Base-by-base conservation (phyloP, 805 yeast genomes). In the Monosporozyma servazzii region DNA sequence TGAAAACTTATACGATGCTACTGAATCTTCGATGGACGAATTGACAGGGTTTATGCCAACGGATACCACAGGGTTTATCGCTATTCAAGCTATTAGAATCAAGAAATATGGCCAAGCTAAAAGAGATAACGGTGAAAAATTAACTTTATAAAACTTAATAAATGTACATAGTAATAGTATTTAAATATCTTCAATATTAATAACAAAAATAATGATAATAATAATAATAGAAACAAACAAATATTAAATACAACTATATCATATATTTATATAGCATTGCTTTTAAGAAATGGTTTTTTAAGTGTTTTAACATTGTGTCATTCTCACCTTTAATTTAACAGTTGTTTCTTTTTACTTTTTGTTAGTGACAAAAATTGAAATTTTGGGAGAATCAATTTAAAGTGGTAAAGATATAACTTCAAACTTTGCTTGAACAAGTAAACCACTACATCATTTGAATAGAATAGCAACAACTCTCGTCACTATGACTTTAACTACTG, bases 11-110 rank as follows among this genome's bases (percentile, higher is more conserved):
- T 93, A 93, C 73, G 97, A 93, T 70, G 96, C 96, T 58, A 88
- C 96, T 51, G 97, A 91, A 73, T 90, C 97, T 15, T 91, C 98
- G 11, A 93, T 93, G 99, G 99, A 93, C 73, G 99, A 93, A 75
- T 82, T 93, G 66, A 89, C 97, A 53, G 99, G 96, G 54, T 93
- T 93, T 79, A 84, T 87, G 64, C 99, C 99, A 57, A 89, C 86
- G 70, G 98, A 91, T 71, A 88, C 99, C 54, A 76, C 95, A 55
- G 99, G 99, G 51, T 93, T 93, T 80, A 93, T 93, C 72, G 88
- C 96, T 60, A 96, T 93, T 62, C 97, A 93, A 78, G 88, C 98
- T 56, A 93, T 93, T 72, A 88, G 99, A 79, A 87, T 91, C 71
- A 93, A 93, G 80, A 93, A 93, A 76, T 93, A 88, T 71, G 99